Evolutionary conservation across 176 grass and related monocot species (phyloP).

Genomic region (Tuctoria greenei): DNA sequence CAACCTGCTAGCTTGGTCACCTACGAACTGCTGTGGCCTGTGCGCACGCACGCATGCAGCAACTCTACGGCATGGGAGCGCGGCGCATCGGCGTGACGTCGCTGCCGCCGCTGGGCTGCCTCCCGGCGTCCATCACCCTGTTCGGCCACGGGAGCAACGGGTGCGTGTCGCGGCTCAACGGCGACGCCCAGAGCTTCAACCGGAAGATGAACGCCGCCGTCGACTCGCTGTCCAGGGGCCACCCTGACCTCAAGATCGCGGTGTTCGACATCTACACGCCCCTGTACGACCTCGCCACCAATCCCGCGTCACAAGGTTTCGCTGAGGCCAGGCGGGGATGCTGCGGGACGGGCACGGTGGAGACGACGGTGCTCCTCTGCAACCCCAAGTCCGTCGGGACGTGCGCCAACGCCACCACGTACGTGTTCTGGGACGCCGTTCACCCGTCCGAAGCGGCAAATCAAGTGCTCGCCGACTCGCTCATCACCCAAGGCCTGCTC

Average conservation of each 20-base stretch:
- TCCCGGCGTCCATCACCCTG: conserved; percentile 71
- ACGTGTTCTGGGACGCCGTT: conserved; percentile 94
- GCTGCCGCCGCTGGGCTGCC: conserved; percentile 76
- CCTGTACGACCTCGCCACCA: conserved; percentile 47
- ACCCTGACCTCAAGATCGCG: conserved; percentile 70
- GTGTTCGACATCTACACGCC: conserved; percentile 95
- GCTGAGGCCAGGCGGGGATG: conserved; percentile 66
- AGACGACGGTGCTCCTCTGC: conserved; percentile 85
- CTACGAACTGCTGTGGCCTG: too few relatives aligned
- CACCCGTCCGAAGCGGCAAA: conserved; percentile 89
- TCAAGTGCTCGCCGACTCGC: conserved; percentile 64
- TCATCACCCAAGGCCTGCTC: conserved; percentile 55
- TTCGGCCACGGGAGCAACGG: conserved; percentile 57
- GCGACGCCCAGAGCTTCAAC: conserved; percentile 70
- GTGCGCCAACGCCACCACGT: conserved; percentile 69
- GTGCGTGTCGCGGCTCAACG: conserved; percentile 64
- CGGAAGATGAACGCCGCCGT: conserved; percentile 53
- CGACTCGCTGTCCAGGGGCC: conserved; percentile 43
- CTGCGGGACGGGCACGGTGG: conserved; percentile 73
- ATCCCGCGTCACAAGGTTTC: conserved; percentile 64
- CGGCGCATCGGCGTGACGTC: conserved; percentile 78
- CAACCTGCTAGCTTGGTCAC: too few relatives aligned
- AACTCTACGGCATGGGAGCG: conserved; percentile 76
- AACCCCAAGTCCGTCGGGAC: conserved; percentile 85
- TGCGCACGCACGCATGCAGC: too few relatives aligned